These are phyloP conservation scores for Chenopodium formosanum DNA, from an alignment of 148 eudicot genomes.

Conservation along the genomic window DNA sequence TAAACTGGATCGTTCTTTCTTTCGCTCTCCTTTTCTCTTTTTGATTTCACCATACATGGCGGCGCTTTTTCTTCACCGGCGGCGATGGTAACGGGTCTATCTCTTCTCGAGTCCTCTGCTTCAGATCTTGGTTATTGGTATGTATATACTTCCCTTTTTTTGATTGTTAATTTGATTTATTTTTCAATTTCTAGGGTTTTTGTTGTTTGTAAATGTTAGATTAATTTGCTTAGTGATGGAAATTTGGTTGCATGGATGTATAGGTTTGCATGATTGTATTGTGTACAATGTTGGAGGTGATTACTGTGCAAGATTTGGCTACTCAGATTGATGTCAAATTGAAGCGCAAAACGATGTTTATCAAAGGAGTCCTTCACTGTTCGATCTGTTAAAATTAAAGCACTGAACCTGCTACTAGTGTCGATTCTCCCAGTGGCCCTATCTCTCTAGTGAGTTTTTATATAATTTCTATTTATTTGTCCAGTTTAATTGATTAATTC, in stretches of 20 bases:
- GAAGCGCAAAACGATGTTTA: conserved; percentile 28
- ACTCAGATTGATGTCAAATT: conserved; percentile 78
- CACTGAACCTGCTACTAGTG: conserved; percentile 22
- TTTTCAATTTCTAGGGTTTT: conserved; percentile 36
- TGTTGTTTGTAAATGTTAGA: not conserved
- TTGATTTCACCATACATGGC: too few species aligned
- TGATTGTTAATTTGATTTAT: too few species aligned
- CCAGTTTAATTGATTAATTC: not conserved
- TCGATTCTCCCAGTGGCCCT: conserved; percentile 43
- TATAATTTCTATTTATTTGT: not conserved
- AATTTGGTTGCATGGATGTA: conserved; percentile 16
- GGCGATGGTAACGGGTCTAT: too few species aligned
- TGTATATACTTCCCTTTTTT: not conserved
- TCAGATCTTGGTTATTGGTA: conserved; percentile 88
- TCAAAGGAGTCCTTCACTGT: conserved; percentile 29
- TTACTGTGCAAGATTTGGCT: conserved; percentile 73
- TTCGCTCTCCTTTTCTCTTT: too few species aligned
- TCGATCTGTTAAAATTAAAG: conserved; percentile 36
- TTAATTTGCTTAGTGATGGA: too few species aligned
- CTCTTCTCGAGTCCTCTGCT: conserved; percentile 24
- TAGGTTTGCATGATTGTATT: not conserved
- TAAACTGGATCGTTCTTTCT: too few species aligned
- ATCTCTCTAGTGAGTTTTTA: conserved; percentile 30
- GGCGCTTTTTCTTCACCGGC: too few species aligned
- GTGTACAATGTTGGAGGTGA: conserved; percentile 64